Conservation (phyloP, 202 grass and related monocot genomes). For the Elaeis oleifera region DNA sequence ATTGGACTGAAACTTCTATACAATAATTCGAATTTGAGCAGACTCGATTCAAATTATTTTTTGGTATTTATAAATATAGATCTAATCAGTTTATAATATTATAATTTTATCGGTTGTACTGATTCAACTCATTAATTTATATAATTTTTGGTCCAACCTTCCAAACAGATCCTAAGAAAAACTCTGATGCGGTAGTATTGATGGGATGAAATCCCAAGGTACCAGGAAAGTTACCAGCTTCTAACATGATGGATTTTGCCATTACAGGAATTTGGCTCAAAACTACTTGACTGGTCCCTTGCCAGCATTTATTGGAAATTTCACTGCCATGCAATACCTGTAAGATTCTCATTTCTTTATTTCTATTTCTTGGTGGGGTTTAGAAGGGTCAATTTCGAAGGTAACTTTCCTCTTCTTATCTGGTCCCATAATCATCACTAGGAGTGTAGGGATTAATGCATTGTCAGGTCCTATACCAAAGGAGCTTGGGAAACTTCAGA, state of each 20-base stretch:
- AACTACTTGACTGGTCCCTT: slow-evolving; percentile 61
- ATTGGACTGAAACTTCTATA: too few species aligned
- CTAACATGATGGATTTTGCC: neutral
- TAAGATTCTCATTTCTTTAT: slow-evolving; percentile 18
- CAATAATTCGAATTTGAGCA: too few species aligned
- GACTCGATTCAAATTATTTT: too few species aligned
- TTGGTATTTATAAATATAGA: too few species aligned
- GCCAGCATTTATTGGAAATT: slow-evolving; percentile 45
- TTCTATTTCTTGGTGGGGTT: slow-evolving; percentile 2
- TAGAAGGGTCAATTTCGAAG: neutral
- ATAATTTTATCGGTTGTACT: too few species aligned
- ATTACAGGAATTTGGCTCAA: slow-evolving; percentile 41
- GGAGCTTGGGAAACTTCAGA: slow-evolving; percentile 62
- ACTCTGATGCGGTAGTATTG: too few species aligned
- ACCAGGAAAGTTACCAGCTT: too few species aligned
- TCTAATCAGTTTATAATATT: too few species aligned
- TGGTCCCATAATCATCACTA: slow-evolving; percentile 10
- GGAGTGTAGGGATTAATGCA: slow-evolving; percentile 48
- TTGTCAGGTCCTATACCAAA: slow-evolving; percentile 68
- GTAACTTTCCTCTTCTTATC: neutral
- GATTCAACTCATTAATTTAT: too few species aligned
- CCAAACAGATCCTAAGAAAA: too few species aligned
- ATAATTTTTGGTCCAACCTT: too few species aligned
- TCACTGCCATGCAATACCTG: slow-evolving; percentile 57
- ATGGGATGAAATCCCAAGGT: too few species aligned